A percentile compares a stretch with the other conserved stretches of the same genome.
Evolutionary conservation across 495 filamentous ascomycete genomes (phyloP).

Genomic region (Polyplosphaeria fusca): DNA sequence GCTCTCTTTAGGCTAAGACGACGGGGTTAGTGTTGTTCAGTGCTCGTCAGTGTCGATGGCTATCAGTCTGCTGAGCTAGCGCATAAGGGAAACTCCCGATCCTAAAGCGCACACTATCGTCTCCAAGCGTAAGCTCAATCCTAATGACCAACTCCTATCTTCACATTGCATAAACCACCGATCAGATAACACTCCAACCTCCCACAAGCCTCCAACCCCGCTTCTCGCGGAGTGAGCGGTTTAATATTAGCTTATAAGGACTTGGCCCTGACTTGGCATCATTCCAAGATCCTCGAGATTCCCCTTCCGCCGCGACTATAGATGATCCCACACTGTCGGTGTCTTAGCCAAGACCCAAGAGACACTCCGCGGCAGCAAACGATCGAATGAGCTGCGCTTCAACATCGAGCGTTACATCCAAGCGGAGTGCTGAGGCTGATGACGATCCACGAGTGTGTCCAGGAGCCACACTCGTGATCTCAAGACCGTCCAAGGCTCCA

Average conservation of each 20-base stretch:
- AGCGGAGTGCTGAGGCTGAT: neutral
- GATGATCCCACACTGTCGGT: neutral
- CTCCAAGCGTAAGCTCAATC: neutral
- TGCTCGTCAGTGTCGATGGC: too few relatives aligned
- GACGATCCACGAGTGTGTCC: neutral
- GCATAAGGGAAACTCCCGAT: neutral
- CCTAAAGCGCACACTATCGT: neutral
- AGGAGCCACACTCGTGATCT: neutral
- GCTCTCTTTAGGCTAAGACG: too few relatives aligned
- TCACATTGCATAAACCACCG: too few relatives aligned
- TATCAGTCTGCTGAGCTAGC: neutral
- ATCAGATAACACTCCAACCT: too few relatives aligned
- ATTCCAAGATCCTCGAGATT: neutral
- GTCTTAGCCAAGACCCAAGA: neutral
- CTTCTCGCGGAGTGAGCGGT: slow-evolving; percentile 3
- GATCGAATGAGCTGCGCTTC: neutral
- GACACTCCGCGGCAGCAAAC: too few relatives aligned
- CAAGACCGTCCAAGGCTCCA: neutral
- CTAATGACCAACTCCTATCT: neutral
- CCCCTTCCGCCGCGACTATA: neutral
- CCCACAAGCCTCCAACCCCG: neutral
- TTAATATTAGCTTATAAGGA: slow-evolving; percentile 12
- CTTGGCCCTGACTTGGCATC: slow-evolving; percentile 12
- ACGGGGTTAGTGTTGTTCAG: too few relatives aligned
- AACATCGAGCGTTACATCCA: neutral